Conservation (phyloP, 768 basidiomycete species). For the Cubamyces sp. region DNA sequence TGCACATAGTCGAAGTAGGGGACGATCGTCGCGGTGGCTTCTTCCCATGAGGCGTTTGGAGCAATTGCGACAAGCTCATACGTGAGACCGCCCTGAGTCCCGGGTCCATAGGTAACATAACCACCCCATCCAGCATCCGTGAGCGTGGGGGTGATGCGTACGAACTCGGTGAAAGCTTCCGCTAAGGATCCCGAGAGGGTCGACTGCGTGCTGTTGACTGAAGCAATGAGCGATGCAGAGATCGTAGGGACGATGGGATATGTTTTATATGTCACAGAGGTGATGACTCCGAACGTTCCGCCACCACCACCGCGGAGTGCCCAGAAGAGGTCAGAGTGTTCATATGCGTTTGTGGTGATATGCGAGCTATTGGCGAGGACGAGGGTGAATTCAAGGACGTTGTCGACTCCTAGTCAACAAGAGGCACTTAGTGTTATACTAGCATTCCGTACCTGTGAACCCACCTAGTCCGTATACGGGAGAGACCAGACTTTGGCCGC, state of each 20-base stretch:
- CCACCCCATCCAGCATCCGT: slow-evolving; percentile 52
- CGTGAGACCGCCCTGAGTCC: not conserved
- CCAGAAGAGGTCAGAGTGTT: slow-evolving; percentile 56
- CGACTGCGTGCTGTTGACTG: slow-evolving; percentile 1
- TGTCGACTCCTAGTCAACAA: slow-evolving; percentile 23
- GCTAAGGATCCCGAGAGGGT: not conserved
- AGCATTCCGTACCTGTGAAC: slow-evolving; percentile 16
- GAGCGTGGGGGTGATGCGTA: slow-evolving; percentile 41
- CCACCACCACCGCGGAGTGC: slow-evolving; percentile 51
- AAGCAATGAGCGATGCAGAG: slow-evolving; percentile 27
- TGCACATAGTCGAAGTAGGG: slow-evolving; percentile 38
- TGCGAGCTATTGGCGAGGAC: slow-evolving; percentile 55
- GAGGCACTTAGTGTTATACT: not conserved
- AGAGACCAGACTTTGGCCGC: slow-evolving; percentile 36
- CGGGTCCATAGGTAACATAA: slow-evolving; percentile 32
- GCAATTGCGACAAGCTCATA: slow-evolving; percentile 1
- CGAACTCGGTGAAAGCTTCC: slow-evolving; percentile 33
- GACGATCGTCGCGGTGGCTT: slow-evolving; percentile 39
- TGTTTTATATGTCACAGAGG: slow-evolving; percentile 50
- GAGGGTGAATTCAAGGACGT: slow-evolving; percentile 47
- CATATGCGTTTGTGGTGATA: slow-evolving; percentile 45
- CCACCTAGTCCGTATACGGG: slow-evolving; percentile 35
- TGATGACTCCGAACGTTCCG: slow-evolving; percentile 40
- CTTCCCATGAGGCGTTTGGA: slow-evolving; percentile 41
- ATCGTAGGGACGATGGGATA: slow-evolving; percentile 42